Evolutionary conservation across 352 stramenopile species (phyloP), one percentile per base, ranked within the genome.

Genomic region (Phytophthora rubi): DNA sequence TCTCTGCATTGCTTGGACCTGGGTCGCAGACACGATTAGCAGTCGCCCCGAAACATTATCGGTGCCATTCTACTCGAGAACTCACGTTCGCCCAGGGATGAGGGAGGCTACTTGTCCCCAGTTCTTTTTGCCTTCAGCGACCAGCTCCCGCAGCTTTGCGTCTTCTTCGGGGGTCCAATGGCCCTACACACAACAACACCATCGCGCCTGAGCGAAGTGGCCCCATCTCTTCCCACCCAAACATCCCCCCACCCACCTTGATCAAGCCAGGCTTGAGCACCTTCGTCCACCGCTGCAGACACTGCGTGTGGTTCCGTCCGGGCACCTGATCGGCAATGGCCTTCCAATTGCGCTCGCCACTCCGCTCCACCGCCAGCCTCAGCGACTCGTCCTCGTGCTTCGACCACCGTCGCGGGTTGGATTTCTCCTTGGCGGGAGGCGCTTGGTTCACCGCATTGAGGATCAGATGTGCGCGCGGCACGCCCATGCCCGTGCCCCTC

Each of bases 1-100:
- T 98, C 93, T 52, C 93, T 82, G 80, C 93, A 98, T 65, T 98
- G 93, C 79, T 98, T 98, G 21, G 92, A 96, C 15, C 90, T 97
- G 51, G 13, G 28, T 65, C 8, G 18, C 10, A 70, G 47, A 58
- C 44, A 68, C 16, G 2, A 72, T 79, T 67, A 73, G 49, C 35
- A 74, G 23, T 15, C 8, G 4, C 33, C 4, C 6, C 51, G 7
- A 49, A 54, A 6, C 33, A 51, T 57, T 37, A 21, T 47, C 6
- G 39, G 4, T 39, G 23, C 23, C 18, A 58, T 53, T 65, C 28
- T 56, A 61, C 47, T 53, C 45, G 8, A 49, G 28, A 64, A 86
- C 80, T 73, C 71, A 93, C 91, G 90, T 92, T 93, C 86, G 77
- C 15, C 86, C 83, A 42, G 91, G 81, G 66, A 94, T 94, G 12